Base-by-base conservation (phyloP, 2,329 filamentous ascomycete genomes). In the Calonectria naviculata region DNA sequence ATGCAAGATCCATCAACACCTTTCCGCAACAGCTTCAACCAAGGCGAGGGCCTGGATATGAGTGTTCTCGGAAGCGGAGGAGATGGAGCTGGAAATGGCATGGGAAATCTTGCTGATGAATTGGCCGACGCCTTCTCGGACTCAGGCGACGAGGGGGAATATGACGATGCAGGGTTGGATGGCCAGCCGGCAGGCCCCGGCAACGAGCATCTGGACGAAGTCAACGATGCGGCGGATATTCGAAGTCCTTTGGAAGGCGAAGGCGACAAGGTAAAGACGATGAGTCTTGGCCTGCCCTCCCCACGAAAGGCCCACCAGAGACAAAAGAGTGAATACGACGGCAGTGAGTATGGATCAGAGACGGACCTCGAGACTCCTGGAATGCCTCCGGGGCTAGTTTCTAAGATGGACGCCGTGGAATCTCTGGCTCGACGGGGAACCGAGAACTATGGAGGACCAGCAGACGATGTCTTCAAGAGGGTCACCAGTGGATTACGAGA, bases 31-130 rank as follows among this genome's bases (percentile, higher is more conserved):
- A 87, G 86, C 76, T 86, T 86, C 76, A 86, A 84, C 76, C 86
- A 87, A 65, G 83, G 84, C 69, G 88, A 89, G 75, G 79, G 78
- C 41, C 79, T 85, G n/a, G 86, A 88, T 65, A 80, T 89, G 63
- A 83, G 82, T 68, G 81, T 85, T n/a, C 85, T 88, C 58, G 82
- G 83, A 70, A 81, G 80, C 67, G 84, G 82, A 47, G 86, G 82
- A 42, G 81, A 82, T 54, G 83, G 81, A 28, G 80, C 81, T 3
- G 84, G 84, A 61, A 90, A 90, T 72, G 92, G 92, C 10, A 85
- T 95, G 73, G 94, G 94, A 36, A 95, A 95, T 76, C 83, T 97
- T 60, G 94, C 94, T 2, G 94, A 96, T 82, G 94, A 97, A 82
- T 85, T 97, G 58, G 94, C 93, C 1, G 93, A 93, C 78, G 91